These are phyloP conservation scores for Talaromyces sp. DNA, from an alignment of 2,329 filamentous ascomycete species.

Conservation along the genomic window DNA sequence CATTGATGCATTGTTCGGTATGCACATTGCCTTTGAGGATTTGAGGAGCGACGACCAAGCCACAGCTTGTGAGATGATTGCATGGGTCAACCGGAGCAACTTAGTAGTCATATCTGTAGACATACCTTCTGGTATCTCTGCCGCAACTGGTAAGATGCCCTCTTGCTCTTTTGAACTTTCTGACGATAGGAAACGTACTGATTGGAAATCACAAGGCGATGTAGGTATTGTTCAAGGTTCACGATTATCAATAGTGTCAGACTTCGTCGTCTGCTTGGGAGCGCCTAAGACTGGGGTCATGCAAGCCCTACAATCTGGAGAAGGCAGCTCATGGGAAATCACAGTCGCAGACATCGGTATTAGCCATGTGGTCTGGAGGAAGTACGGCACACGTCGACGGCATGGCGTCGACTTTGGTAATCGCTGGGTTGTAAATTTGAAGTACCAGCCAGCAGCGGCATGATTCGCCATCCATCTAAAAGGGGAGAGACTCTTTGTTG, in stretches of 20 bases:
- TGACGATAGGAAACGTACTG: background rate
- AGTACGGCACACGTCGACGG: constrained; percentile 74
- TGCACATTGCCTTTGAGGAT: constrained; percentile 85
- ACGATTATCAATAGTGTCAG: constrained; percentile 73
- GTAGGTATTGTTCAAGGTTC: constrained; percentile 65
- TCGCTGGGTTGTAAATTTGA: constrained; percentile 76
- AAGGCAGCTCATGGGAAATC: constrained; percentile 64
- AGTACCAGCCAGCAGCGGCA: constrained; percentile 35
- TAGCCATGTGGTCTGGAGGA: constrained; percentile 76
- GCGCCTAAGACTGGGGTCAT: constrained; percentile 82
- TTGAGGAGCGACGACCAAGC: constrained; percentile 77
- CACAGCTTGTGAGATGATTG: constrained; percentile 82
- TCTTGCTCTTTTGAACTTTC: background rate
- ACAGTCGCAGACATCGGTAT: constrained; percentile 86
- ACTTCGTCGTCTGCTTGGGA: constrained; percentile 79
- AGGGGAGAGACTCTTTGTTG: background rate
- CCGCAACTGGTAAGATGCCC: constrained; percentile 60
- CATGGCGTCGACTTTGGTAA: constrained; percentile 85
- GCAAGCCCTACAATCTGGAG: constrained; percentile 65
- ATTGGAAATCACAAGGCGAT: constrained; percentile 40
- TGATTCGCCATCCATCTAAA: constrained; percentile 18
- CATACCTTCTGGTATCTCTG: constrained; percentile 83
- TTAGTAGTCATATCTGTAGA: constrained; percentile 83
- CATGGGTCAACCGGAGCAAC: constrained; percentile 87
- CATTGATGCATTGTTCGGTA: constrained; percentile 81